Conservation (phyloP, 768 basidiomycete species). For the Hortiboletus campestris region DNA sequence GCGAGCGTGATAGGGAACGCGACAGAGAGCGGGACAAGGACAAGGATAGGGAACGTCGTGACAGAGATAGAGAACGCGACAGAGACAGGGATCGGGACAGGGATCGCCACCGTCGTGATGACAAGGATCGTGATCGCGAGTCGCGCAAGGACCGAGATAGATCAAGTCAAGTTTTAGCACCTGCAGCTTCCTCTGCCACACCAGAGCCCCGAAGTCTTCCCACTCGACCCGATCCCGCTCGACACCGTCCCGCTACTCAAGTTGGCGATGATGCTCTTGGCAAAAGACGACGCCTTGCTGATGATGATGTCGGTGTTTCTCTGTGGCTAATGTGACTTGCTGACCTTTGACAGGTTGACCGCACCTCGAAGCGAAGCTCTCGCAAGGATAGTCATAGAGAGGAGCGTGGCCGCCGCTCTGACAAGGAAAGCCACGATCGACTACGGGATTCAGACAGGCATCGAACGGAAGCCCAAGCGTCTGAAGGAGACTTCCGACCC, state of each 20-base stretch:
- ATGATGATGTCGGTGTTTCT: conserved; percentile 64
- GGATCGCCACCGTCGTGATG: conserved; percentile 53
- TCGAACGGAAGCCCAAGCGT: conserved; percentile 57
- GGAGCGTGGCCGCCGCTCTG: conserved; percentile 64
- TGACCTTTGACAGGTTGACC: conserved; percentile 52
- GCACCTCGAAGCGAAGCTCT: conserved; percentile 76
- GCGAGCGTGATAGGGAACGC: conserved; percentile 47
- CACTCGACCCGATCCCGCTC: conserved; percentile 55
- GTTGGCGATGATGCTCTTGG: conserved; percentile 64
- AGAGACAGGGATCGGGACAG: conserved; percentile 43
- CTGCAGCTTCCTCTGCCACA: conserved; percentile 27
- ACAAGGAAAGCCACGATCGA: conserved; percentile 69
- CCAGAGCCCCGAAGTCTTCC: conserved; percentile 57
- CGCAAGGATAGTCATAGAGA: conserved; percentile 78
- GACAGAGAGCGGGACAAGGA: conserved; percentile 40
- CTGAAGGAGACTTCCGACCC: conserved; percentile 50
- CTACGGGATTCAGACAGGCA: conserved; percentile 67
- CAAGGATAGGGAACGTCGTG: conserved; percentile 38
- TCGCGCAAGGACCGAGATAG: conserved; percentile 60
- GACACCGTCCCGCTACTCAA: conserved; percentile 48
- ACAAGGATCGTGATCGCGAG: conserved; percentile 65
- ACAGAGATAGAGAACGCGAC: conserved; percentile 49
- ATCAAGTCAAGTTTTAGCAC: conserved; percentile 34
- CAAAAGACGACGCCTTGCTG: conserved; percentile 64
- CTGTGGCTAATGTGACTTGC: conserved; percentile 1